Evolutionary conservation across 1,139 yeast genomes (phyloP).

Genomic region (Blastobotrys apis): DNA sequence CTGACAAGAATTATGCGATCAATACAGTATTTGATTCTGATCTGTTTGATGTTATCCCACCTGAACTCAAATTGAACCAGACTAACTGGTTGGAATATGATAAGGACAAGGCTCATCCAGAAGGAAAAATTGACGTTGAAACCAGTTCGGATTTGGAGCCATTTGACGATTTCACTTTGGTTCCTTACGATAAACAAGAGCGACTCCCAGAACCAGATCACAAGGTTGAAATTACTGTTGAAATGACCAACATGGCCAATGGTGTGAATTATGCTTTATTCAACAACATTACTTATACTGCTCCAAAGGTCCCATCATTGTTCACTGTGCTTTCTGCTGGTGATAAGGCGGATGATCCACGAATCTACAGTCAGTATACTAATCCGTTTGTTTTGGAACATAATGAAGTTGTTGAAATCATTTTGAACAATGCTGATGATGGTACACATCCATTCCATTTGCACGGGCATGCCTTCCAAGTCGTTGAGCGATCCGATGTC

Average conservation of each 20-base stretch:
- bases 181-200: constrained; percentile 51
- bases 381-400: constrained; percentile 66
- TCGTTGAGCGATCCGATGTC: constrained; percentile 51
- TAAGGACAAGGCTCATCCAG: constrained; percentile 43
- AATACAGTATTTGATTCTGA: constrained; percentile 71
- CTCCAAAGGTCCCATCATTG: constrained; percentile 80
- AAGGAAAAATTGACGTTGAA: constrained; percentile 41
- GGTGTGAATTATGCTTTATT: constrained; percentile 91
- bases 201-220: constrained; percentile 63
- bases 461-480: constrained; percentile 77
- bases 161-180: constrained; percentile 56
- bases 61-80: constrained; percentile 57
- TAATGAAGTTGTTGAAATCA: constrained; percentile 59
- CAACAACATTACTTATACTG: constrained; percentile 71
- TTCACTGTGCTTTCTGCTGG: constrained; percentile 66
- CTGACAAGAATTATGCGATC: constrained; percentile 65
- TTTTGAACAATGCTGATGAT: constrained; percentile 64
- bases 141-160: constrained; percentile 34
- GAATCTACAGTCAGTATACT: constrained; percentile 76
- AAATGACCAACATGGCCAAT: constrained; percentile 72
- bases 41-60: constrained; percentile 73
- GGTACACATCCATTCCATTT: constrained; percentile 88
- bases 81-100: constrained; percentile 70
- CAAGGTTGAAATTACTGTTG: constrained; percentile 58
- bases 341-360: constrained; percentile 48